Conservation (phyloP, 2,329 filamentous ascomycete species). For the Pezicula radicicola region DNA sequence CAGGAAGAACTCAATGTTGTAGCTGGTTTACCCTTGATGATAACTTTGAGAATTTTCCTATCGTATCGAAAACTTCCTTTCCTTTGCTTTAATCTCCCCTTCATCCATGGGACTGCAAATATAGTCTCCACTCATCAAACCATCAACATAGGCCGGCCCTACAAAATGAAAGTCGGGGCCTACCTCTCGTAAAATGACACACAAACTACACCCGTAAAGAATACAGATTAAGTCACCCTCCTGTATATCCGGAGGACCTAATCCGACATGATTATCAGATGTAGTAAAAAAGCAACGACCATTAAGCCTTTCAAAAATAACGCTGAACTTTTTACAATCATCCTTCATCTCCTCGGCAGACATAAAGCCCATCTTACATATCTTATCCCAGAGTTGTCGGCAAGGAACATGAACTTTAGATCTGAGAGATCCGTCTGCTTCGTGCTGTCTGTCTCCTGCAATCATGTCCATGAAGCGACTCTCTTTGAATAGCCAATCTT, state of each 20-base stretch:
- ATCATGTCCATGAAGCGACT: neutral
- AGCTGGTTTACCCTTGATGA: no score
- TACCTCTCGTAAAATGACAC: neutral
- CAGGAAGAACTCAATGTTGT: no score
- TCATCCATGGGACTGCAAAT: neutral
- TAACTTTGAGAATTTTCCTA: neutral
- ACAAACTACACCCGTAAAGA: neutral
- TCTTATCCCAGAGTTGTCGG: neutral
- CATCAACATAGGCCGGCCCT: neutral
- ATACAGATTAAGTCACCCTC: neutral
- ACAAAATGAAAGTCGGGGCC: neutral
- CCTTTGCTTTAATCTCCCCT: neutral
- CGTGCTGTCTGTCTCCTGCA: neutral
- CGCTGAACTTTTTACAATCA: neutral
- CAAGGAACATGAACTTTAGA: neutral
- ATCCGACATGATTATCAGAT: neutral
- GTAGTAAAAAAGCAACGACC: neutral
- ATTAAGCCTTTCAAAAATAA: neutral
- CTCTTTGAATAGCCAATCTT: neutral
- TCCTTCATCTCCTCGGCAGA: neutral
- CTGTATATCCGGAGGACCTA: neutral
- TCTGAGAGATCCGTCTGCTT: neutral
- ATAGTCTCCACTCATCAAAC: neutral
- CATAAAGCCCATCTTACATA: neutral
- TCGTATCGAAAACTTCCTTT: neutral